These are phyloP conservation scores for Canavalia gladiata DNA, from an alignment of 306 rosid species.

Conservation along the genomic window DNA sequence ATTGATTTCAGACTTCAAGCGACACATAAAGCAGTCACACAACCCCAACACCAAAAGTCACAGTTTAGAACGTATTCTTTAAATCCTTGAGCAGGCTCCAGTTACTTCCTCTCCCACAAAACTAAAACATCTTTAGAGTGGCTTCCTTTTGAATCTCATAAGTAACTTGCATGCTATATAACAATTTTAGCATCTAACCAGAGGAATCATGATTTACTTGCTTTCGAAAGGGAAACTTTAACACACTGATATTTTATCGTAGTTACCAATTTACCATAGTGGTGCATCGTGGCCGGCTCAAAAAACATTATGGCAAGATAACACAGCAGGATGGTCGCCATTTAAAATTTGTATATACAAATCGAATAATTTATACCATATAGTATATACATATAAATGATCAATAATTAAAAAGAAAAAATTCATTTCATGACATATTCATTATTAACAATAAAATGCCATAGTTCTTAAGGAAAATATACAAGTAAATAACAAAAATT, in stretches of 20 bases:
- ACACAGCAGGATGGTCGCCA: no score
- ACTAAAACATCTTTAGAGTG: background rate
- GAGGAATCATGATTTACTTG: background rate
- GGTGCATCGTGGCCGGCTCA: no score
- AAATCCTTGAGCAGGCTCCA: constrained; percentile 12
- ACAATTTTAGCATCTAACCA: constrained; percentile 14
- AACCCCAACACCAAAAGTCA: constrained; percentile 3
- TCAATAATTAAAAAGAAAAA: no score
- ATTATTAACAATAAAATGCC: no score
- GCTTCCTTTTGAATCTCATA: background rate
- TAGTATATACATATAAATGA: no score
- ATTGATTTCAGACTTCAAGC: background rate
- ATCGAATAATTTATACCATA: no score
- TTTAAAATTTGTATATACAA: no score
- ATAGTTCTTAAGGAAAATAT: no score
- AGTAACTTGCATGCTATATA: background rate
- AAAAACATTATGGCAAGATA: no score
- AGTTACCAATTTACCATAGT: no score
- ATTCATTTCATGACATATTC: no score
- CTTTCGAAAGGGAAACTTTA: background rate
- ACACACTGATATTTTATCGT: background rate
- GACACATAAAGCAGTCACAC: constrained; percentile 21
- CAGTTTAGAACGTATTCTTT: background rate
- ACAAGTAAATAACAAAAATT: no score
- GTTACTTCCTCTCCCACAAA: background rate